phyloP scores from a whole-genome alignment of 495 filamentous ascomycete species.

The Tuber aestivum region DNA sequence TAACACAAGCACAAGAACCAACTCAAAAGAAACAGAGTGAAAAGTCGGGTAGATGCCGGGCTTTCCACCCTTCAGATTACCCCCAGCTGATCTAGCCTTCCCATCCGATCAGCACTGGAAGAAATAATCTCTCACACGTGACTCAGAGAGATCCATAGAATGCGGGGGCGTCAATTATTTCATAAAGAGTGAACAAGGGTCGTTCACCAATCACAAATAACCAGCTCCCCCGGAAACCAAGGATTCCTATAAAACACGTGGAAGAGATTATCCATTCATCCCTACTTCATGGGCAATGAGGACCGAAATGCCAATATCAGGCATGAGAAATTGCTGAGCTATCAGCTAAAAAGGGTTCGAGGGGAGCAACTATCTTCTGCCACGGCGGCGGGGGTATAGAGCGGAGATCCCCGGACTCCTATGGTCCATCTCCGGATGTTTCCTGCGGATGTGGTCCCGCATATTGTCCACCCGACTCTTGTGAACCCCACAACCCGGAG shows the following conservation, averaged over 20 bases:
- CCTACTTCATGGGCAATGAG: not conserved
- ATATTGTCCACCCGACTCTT: not conserved
- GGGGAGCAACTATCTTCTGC: not conserved
- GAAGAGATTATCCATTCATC: not conserved
- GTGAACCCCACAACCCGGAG: not conserved
- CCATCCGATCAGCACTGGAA: slow-evolving; percentile 2
- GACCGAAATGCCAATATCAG: not conserved
- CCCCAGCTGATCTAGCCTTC: slow-evolving; percentile 3
- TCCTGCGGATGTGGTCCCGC: not conserved
- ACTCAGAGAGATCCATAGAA: not conserved
- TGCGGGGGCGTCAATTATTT: not conserved
- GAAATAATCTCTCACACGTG: not conserved
- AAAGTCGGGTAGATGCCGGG: not conserved
- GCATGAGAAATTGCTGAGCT: not conserved
- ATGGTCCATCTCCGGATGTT: not conserved
- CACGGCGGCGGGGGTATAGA: not conserved
- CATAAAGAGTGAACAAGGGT: not conserved
- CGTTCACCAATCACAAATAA: not conserved
- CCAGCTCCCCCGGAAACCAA: not conserved
- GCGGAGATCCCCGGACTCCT: not conserved
- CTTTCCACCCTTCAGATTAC: not conserved
- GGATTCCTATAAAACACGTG: slow-evolving; percentile 3
- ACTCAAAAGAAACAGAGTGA: slow-evolving; percentile 3
- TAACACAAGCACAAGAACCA: not conserved
- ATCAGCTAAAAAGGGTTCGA: not conserved